Base-by-base conservation (phyloP, 345 rosid genomes). In the Eucalyptus coolabah region DNA sequence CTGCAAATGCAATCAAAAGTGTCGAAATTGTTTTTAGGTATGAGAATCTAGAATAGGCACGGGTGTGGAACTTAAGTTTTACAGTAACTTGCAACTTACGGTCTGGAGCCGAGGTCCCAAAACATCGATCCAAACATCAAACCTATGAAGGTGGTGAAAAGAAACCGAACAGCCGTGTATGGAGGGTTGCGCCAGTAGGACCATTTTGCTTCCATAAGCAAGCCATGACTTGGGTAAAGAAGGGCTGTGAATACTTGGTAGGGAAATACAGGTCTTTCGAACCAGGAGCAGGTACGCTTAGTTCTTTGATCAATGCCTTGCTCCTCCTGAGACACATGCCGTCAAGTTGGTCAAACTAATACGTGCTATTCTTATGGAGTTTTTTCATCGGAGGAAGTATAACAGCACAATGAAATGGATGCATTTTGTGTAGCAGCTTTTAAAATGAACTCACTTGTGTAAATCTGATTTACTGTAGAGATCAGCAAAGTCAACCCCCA, bases 161-260 rank as follows among this genome's bases (percentile, higher is more conserved):
- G 93, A 60, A 95, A 92, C 88, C 97, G 93, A 4, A 96, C 95
- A 7, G 98, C 98, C 3, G 95, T 96, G 91, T 96, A 95, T 5
- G 90, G 91, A 2, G 98, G 93, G 91, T 96, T 96, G n/a, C 97
- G 94, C 98, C 98, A 96, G 88, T 95, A 96, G 40, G 98, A 96
- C 93, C 91, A 93, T 92, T 92, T 88, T 95, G 98, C 89, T 95
- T 96, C 98, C 98, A 96, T 37, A 95, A 92, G 89, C 97, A 96
- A 90, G 97, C 97, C 87, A 69, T 88, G 47, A 91, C 94, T 86
- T 95, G 98, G 45, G 92, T 92, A 88, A 91, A 83, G 90, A 94
- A 96, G 10, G 98, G 87, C 69, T 93, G 95, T 0, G 97, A 93
- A 92, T 94, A 95, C 86, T 91, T 91, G 54, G 94, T 92, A 2